Base-by-base conservation (phyloP, 768 basidiomycete genomes). In the Tricholoma flavovirens region DNA sequence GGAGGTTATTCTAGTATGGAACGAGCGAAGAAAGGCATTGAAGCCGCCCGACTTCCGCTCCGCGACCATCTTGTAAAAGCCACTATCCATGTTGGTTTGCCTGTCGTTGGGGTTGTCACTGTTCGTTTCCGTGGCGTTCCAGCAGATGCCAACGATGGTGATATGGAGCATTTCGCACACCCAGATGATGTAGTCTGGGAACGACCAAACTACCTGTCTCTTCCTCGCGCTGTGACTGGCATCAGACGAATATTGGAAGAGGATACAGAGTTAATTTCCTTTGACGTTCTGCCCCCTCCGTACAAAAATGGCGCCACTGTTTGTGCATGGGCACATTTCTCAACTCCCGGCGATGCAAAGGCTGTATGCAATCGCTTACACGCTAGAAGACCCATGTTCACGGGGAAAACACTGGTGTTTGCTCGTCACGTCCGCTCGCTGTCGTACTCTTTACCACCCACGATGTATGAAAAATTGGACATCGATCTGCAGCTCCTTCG, bases 101-200 rank as follows among this genome's bases (percentile, higher is more conserved):
- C 86, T 1, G 77, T 76, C 1, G 73, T 88, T 8, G 83, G 81
- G 3, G 65, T 68, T 0, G 79, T 79, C 63, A 90, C 82, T 7
- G 82, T 92, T 52, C 80, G 79, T 15, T 80, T 90, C 60, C 64
- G 66, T 5, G 75, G 78, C 4, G 64, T 90, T 4, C 85, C 87
- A 1, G 64, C 77, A 0, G 70, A 74, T 40, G 68, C 74, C 0
- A 71, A 65, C 1, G 67, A 76, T 19, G 66, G 74, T 15, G 73
- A 73, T 11, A 64, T 86, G 62, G 69, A 73, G 36, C 67, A 71
- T 24, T 83, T 83, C 57, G 75, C 75, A 3, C 64, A 70, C 1
- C 74, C 80, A 1, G 74, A 77, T 21, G 80, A 77, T 7, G 72
- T 82, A 45, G 78, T 85, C 69, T 67, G 83, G 60, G 76, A 75